Conservation (phyloP, 2,329 filamentous ascomycete species). For the Fusarium gaditjirri region DNA sequence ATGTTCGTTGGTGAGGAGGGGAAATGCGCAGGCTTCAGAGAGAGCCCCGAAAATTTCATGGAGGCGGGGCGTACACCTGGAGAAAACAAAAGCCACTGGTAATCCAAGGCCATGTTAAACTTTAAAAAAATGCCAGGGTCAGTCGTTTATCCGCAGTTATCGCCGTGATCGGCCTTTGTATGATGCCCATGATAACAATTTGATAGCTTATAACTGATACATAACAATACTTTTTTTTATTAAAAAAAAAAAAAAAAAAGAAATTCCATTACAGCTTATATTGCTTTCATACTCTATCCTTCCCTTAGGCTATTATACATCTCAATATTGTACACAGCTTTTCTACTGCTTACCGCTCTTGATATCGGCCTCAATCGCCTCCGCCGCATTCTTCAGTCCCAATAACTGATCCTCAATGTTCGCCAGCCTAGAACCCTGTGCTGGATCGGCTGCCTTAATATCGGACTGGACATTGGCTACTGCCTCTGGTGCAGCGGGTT, state of each 20-base stretch:
- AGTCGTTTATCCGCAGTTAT: slow-evolving; percentile 28
- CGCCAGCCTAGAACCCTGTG: slow-evolving; percentile 12
- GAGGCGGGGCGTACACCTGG: slow-evolving; percentile 15
- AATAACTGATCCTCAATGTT: slow-evolving; percentile 39
- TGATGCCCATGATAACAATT: not conserved
- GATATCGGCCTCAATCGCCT: slow-evolving; percentile 39
- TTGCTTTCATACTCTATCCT: slow-evolving; percentile 25
- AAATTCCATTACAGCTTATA: slow-evolving; percentile 33
- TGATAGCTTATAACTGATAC: not conserved
- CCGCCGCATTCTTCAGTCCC: slow-evolving; percentile 27
- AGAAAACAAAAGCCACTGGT: not conserved
- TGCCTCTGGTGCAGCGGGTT: not conserved
- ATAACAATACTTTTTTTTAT: slow-evolving; percentile 16
- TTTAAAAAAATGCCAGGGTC: slow-evolving; percentile 13
- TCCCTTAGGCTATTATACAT: slow-evolving; percentile 38
- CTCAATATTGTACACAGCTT: slow-evolving; percentile 41
- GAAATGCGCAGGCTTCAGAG: slow-evolving; percentile 47
- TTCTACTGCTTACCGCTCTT: slow-evolving; percentile 38
- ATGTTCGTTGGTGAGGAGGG: slow-evolving; percentile 54
- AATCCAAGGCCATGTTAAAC: not conserved
- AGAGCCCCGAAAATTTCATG: slow-evolving; percentile 3
- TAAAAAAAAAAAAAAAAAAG: too few relatives aligned
- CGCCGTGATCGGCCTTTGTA: slow-evolving; percentile 27
- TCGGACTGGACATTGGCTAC: slow-evolving; percentile 1
- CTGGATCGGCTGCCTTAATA: not conserved